phyloP scores from a whole-genome alignment of 768 basidiomycete species.

The Tricholoma terreum region DNA sequence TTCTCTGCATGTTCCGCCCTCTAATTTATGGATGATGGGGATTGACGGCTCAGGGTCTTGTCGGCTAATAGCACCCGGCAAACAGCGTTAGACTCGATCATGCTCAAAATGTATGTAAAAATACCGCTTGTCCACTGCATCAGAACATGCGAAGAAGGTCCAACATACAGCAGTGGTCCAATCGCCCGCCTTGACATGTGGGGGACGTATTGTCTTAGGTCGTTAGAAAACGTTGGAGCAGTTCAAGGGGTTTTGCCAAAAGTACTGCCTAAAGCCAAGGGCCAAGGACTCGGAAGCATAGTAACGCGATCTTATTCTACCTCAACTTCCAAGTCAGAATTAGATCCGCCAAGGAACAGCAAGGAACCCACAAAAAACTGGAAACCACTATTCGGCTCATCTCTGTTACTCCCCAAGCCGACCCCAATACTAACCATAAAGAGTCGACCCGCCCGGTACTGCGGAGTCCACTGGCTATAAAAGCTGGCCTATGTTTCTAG shows the following conservation, averaged over 20 bases:
- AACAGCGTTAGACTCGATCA: neutral
- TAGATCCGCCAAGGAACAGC: too few species aligned
- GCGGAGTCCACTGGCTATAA: neutral
- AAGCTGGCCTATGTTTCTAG: neutral
- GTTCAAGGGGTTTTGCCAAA: neutral
- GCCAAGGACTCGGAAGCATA: too few species aligned
- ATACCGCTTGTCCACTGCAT: too few species aligned
- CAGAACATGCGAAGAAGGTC: too few species aligned
- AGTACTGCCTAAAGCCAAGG: neutral
- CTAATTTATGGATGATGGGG: neutral
- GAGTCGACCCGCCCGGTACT: neutral
- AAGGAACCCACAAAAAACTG: neutral
- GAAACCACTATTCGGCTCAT: neutral
- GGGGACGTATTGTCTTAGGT: too few species aligned
- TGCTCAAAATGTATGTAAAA: neutral
- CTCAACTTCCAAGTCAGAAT: neutral
- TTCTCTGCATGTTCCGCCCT: too few species aligned
- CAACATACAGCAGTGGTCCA: too few species aligned
- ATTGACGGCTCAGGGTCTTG: neutral
- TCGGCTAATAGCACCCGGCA: neutral
- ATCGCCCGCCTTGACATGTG: too few species aligned
- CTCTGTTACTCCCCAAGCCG: neutral
- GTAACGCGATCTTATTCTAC: too few species aligned
- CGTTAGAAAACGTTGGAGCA: neutral
- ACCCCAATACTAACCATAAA: neutral